Evolutionary conservation across 176 grass and related monocot species (phyloP).

Genomic region (Saccharum officinarum): DNA sequence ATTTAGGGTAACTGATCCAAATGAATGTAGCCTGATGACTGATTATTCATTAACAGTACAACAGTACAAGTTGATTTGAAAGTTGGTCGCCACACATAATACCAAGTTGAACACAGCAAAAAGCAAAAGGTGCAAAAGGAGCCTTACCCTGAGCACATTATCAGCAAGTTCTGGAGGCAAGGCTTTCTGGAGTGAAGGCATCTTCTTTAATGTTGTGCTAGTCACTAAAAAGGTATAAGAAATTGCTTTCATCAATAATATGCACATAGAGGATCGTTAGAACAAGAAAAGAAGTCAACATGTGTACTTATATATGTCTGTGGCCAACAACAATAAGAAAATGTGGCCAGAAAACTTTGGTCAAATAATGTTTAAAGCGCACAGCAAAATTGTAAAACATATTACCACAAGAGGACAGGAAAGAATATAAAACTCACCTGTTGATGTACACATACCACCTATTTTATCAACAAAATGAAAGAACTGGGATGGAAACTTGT

Average conservation of each 20-base stretch:
- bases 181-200: constrained; percentile 69
- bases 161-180: constrained; percentile 79
- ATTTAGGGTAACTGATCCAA: background rate
- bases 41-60: constrained; percentile 2
- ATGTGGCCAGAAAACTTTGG: background rate
- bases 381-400: background rate
- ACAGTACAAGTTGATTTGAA: constrained; percentile 11
- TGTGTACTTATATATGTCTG: background rate
- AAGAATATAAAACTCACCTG: constrained; percentile 3
- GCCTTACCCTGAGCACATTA: constrained; percentile 71
- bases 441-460: too few species aligned
- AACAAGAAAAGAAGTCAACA: constrained; percentile 1
- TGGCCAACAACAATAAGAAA: background rate
- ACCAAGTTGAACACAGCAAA: background rate
- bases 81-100: background rate
- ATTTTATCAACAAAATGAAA: background rate
- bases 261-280: background rate
- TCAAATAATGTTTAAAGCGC: background rate
- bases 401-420: background rate
- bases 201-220: constrained; percentile 29
- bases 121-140: constrained; percentile 3
- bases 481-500: background rate
- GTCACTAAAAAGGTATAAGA: background rate
- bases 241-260: constrained; percentile 10
- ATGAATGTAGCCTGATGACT: constrained; percentile 5